phyloP scores from a whole-genome alignment of 2,329 filamentous ascomycete species.

The Meredithiella fracta region DNA sequence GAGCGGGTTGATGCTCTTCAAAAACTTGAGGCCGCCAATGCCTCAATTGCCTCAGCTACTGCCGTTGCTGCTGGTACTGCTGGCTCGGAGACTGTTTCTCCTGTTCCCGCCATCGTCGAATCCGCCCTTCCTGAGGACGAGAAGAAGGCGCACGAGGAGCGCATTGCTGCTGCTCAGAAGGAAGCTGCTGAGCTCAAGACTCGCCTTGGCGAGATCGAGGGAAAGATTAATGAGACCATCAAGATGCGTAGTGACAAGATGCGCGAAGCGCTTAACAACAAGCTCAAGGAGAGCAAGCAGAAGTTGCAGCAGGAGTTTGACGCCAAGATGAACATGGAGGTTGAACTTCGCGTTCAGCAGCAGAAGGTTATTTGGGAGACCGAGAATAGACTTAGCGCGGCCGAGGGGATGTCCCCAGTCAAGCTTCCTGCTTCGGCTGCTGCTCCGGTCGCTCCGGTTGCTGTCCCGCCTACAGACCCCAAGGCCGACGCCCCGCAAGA shows the following conservation, averaged over 20 bases:
- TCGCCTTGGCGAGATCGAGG: conserved; percentile 48
- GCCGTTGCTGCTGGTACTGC: conserved; percentile 35
- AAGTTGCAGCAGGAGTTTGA: conserved; percentile 32
- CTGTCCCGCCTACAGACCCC: conserved; percentile 18
- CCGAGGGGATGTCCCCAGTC: conserved; percentile 15
- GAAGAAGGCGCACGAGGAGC: conserved; percentile 44
- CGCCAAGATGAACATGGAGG: conserved; percentile 31
- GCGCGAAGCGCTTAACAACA: conserved; percentile 51
- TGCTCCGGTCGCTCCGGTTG: conserved; percentile 23
- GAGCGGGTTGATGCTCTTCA: conserved; percentile 55
- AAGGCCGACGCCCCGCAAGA: conserved; percentile 21
- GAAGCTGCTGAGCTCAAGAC: conserved; percentile 47
- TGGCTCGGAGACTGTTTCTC: conserved; percentile 15
- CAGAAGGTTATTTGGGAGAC: conserved; percentile 46
- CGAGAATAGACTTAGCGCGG: conserved; percentile 26
- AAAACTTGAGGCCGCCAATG: conserved; percentile 44
- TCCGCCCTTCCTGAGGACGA: conserved; percentile 37
- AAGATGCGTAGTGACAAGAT: conserved; percentile 53
- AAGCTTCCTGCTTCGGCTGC: conserved; percentile 16
- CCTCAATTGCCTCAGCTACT: conserved; percentile 47
- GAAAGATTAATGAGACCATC: conserved; percentile 40
- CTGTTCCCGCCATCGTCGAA: conserved; percentile 17
- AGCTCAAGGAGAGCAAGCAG: conserved; percentile 48
- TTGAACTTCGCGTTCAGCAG: conserved; percentile 38
- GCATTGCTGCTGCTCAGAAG: conserved; percentile 42